Conservation (phyloP, 2,329 filamentous ascomycete genomes). For the Trichoderma sp. region DNA sequence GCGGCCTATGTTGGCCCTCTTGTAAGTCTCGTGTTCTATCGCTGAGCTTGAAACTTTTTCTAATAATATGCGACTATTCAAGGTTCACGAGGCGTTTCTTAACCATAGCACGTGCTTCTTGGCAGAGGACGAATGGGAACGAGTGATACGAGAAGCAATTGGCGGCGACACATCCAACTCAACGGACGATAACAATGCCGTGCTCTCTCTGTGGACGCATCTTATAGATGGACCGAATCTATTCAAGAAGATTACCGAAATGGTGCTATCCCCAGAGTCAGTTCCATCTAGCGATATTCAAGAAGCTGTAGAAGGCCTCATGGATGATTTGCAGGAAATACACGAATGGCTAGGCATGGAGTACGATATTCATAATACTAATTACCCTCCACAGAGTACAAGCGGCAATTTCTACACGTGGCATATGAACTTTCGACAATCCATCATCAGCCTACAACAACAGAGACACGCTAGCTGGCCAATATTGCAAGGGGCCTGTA, state of each 20-base stretch:
- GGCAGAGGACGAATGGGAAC: neutral
- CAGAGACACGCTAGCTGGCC: neutral
- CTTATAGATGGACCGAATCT: neutral
- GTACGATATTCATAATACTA: neutral
- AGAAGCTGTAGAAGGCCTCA: neutral
- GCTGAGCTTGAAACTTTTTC: neutral
- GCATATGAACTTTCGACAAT: neutral
- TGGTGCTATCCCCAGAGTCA: neutral
- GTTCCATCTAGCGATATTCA: neutral
- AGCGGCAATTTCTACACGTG: neutral
- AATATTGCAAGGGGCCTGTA: neutral
- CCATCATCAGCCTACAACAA: neutral
- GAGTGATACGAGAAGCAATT: neutral
- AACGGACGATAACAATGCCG: neutral
- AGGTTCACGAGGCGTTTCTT: neutral
- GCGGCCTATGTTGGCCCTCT: neutral
- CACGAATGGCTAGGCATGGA: neutral
- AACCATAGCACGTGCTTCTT: neutral
- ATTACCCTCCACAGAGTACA: neutral
- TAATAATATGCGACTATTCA: neutral
- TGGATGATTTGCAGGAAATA: neutral
- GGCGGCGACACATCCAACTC: neutral
- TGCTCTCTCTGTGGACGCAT: neutral
- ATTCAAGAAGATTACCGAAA: neutral
- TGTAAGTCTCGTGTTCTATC: neutral